A percentile compares a stretch with the other conserved stretches of the same genome.
Conservation (phyloP, 192 early-diverging fungal species). For the Entomortierella chlamydospora region DNA sequence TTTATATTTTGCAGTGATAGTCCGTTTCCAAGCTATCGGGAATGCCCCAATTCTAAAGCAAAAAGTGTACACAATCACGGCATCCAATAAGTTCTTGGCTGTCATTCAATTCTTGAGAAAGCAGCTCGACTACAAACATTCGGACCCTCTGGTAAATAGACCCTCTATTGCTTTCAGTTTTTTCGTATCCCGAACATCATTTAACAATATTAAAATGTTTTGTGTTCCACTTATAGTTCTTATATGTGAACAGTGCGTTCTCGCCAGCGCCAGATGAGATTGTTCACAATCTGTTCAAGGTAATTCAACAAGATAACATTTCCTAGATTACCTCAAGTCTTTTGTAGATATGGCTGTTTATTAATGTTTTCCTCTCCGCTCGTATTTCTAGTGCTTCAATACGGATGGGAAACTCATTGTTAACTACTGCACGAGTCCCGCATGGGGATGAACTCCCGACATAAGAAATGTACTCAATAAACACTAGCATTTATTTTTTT, state of each 20-base stretch:
- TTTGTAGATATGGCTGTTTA: too few species aligned
- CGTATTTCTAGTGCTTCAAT: slow-evolving; percentile 76
- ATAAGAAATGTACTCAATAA: not conserved
- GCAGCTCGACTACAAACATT: slow-evolving; percentile 80
- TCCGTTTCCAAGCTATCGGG: slow-evolving; percentile 85
- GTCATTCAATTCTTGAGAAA: slow-evolving; percentile 88
- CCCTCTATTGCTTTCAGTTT: not conserved
- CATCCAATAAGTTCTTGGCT: slow-evolving; percentile 84
- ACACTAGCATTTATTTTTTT: not conserved
- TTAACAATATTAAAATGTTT: too few species aligned
- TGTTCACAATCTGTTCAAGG: slow-evolving; percentile 83
- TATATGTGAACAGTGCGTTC: slow-evolving; percentile 96
- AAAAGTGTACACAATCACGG: slow-evolving; percentile 85
- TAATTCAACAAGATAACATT: too few species aligned
- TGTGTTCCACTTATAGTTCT: slow-evolving; percentile 68
- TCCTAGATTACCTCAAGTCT: too few species aligned
- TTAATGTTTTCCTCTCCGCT: not conserved
- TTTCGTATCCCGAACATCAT: too few species aligned
- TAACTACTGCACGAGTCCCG: slow-evolving; percentile 92
- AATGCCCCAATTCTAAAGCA: slow-evolving; percentile 93
- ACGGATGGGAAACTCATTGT: slow-evolving; percentile 86
- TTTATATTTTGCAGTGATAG: slow-evolving; percentile 75
- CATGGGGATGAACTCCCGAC: slow-evolving; percentile 77
- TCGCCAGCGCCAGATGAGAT: slow-evolving; percentile 93
- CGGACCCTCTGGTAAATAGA: slow-evolving; percentile 75